These are phyloP conservation scores for Neurospora sp. DNA, from an alignment of 495 filamentous ascomycete species.

Conservation along the genomic window DNA sequence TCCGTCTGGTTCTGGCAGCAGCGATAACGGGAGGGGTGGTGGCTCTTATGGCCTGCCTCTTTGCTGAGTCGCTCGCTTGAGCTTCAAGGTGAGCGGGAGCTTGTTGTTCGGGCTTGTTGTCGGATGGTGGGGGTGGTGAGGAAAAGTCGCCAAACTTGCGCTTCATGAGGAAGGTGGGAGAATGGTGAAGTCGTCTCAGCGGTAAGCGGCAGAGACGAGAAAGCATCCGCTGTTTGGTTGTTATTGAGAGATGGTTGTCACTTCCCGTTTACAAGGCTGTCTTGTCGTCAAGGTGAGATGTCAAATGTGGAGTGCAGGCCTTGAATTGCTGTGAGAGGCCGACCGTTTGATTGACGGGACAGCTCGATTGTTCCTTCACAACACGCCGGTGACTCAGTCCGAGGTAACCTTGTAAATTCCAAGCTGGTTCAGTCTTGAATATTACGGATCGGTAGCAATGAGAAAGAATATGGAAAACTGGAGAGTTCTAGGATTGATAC, in stretches of 20 bases:
- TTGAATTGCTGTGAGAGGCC: background rate
- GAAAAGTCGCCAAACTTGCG: conserved; percentile 11
- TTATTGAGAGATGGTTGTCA: background rate
- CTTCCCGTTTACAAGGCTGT: conserved; percentile 1
- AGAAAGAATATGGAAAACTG: background rate
- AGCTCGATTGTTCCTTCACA: background rate
- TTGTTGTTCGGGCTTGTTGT: background rate
- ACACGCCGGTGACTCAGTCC: background rate
- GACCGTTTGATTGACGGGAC: background rate
- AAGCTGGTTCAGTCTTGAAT: background rate
- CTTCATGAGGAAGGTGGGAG: conserved; percentile 9
- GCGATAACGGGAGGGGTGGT: background rate
- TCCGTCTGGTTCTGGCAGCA: background rate
- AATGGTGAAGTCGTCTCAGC: background rate
- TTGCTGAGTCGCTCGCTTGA: background rate
- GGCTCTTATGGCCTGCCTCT: background rate
- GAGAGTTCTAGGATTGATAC: background rate
- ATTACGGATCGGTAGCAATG: background rate
- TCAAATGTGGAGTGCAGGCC: background rate
- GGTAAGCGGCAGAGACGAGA: background rate
- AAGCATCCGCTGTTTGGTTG: conserved; percentile 2
- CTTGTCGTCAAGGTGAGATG: background rate
- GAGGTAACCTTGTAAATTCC: background rate
- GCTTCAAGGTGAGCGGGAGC: background rate
- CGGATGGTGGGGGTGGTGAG: background rate